Conservation (phyloP, 176 grass and related monocot species). For the Ampelocalamus luodianensis region DNA sequence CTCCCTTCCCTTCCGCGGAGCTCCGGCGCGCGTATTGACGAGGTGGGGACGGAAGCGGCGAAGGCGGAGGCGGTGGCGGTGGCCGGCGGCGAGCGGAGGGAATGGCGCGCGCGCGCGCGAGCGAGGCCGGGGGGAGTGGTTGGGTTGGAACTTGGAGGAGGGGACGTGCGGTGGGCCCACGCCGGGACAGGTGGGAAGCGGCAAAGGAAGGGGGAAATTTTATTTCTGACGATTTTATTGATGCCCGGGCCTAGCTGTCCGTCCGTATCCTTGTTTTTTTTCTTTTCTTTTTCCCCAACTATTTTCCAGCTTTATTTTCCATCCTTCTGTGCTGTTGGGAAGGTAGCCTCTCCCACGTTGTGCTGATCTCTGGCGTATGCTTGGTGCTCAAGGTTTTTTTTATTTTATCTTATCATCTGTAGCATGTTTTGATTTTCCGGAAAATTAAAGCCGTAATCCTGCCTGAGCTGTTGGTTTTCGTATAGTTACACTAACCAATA, state of each 20-base stretch:
- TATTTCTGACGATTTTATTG: constrained; percentile 25
- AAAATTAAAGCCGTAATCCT: too few relatives aligned
- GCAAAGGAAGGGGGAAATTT: constrained; percentile 26
- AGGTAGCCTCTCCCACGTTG: constrained; percentile 35
- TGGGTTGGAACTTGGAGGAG: background rate
- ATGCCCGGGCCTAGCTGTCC: constrained; percentile 42
- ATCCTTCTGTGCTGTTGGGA: constrained; percentile 7
- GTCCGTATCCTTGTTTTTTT: constrained; percentile 21
- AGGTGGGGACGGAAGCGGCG: background rate
- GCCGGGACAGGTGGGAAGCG: constrained; percentile 48
- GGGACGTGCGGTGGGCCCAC: constrained; percentile 49
- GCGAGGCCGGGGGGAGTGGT: background rate
- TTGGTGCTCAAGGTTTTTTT: background rate
- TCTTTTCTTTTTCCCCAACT: background rate
- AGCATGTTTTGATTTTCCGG: too few relatives aligned
- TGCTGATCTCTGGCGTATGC: background rate
- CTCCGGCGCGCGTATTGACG: background rate
- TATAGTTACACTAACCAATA: too few relatives aligned
- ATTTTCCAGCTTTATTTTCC: background rate
- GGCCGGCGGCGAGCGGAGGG: constrained; percentile 40
- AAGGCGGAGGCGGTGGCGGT: background rate
- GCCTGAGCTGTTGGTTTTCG: too few relatives aligned
- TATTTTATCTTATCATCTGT: background rate
- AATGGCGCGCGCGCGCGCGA: background rate
- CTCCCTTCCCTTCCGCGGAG: constrained; percentile 14